phyloP scores from a whole-genome alignment of 1,284 basidiomycete species.

The Heterobasidion annosum region DNA sequence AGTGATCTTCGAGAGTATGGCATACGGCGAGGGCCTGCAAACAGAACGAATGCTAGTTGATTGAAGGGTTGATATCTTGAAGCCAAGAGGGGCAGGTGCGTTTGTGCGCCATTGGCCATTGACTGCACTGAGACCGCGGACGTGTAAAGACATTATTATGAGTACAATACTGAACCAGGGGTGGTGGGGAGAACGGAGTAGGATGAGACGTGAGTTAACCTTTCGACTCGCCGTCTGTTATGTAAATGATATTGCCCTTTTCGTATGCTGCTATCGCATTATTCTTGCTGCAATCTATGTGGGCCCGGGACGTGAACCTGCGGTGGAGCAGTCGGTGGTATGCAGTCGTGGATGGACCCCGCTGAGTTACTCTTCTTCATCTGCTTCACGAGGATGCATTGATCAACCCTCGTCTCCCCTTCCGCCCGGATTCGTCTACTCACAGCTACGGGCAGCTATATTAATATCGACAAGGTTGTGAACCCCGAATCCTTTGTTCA shows the following conservation, averaged over 20 bases:
- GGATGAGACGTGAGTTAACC: neutral
- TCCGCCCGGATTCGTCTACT: neutral
- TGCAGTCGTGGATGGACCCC: neutral
- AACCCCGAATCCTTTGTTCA: no score
- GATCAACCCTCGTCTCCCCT: neutral
- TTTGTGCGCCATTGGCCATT: conserved; percentile 10
- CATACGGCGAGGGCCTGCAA: conserved; percentile 75
- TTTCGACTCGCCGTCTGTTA: neutral
- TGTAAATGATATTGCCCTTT: neutral
- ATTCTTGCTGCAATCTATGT: neutral
- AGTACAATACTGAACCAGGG: neutral
- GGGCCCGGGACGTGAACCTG: neutral
- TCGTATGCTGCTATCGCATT: neutral
- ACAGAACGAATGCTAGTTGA: conserved; percentile 74
- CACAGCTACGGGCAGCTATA: no score
- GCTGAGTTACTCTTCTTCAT: neutral
- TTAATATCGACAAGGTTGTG: no score
- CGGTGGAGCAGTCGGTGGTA: neutral
- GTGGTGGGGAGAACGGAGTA: neutral
- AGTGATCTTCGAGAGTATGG: conserved; percentile 86
- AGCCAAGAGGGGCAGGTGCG: conserved; percentile 27
- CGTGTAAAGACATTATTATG: neutral
- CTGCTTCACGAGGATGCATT: neutral
- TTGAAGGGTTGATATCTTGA: conserved; percentile 17
- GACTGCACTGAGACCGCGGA: neutral